Base-by-base conservation (phyloP, 352 stramenopile species). In the Globisporangium heterothallicum region DNA sequence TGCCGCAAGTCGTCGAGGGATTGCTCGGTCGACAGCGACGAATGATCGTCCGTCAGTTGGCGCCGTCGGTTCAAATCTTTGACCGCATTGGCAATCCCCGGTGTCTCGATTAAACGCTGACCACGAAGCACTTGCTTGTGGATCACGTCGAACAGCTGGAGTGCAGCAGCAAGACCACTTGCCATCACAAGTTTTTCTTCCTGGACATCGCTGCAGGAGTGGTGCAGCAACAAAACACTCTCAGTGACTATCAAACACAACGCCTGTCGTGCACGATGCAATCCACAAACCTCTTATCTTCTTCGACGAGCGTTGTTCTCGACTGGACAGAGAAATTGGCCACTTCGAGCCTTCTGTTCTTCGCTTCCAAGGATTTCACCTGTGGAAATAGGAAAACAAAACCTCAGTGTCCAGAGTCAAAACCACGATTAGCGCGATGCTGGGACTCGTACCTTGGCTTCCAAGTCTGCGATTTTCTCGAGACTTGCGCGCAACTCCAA, bases 1-100 rank as follows among this genome's bases (percentile, higher is more conserved):
- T 19, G 22, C 26, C 49, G 42, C 12, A n/a, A 21, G 19, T 25
- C 13, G 38, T 38, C 21, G 22, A 50, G 48, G 55, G 14, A 70
- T 43, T 9, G 63, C 44, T n/a, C 41, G 21, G 12, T 64, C 27
- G 22, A 56, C 55, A 34, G 56, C 32, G 8, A 63, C 32, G 32
- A 38, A 18, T 38, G 12, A 16, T 38, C 14, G 21, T 32, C 16
- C 2, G 7, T 35, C 5, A 12, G 50, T 24, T 27, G 19, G 51
- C 41, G 51, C 27, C 41, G 40, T 35, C 30, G 41, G 18, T 35
- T 32, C 4, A 53, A 6, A 8, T 18, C 30, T 14, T 53, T 6
- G 10, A 14, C 3, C 3, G 29, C 14, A 8, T 19, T 13, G 14
- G 24, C 10, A 25, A 46, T 46, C 9, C 24, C 13, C 47, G 47